These are phyloP conservation scores for Verbascum thapsus DNA, from an alignment of 257 asterid genomes.

Conservation along the genomic window DNA sequence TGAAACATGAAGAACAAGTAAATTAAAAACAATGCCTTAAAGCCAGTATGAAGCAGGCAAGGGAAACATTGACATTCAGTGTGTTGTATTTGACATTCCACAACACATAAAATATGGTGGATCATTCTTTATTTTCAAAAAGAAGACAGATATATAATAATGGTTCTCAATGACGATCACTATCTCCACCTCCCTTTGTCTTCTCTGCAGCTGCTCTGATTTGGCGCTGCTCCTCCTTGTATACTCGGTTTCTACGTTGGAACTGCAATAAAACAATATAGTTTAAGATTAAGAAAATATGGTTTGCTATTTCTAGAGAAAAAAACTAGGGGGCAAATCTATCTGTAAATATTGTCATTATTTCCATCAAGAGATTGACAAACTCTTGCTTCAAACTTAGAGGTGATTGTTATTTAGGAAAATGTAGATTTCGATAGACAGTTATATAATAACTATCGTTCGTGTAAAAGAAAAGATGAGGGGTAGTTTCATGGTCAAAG, in stretches of 20 bases:
- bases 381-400: neutral
- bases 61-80: too few species aligned
- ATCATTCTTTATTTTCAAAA: constrained; percentile 42
- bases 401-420: neutral
- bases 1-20: constrained; percentile 12
- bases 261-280: constrained; percentile 48
- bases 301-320: neutral
- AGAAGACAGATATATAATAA: constrained; percentile 11
- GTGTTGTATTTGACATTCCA: too few species aligned
- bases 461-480: neutral
- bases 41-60: neutral
- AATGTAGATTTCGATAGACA: neutral
- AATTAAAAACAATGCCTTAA: constrained; percentile 16
- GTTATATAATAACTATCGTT: neutral
- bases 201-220: constrained; percentile 78
- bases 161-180: constrained; percentile 58
- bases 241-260: constrained; percentile 89
- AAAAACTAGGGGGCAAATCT: neutral
- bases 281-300: constrained; percentile 12
- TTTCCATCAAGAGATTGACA: constrained; percentile 8
- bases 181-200: constrained; percentile 64
- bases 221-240: constrained; percentile 99
- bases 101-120: constrained; percentile 30
- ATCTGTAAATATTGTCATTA: neutral
- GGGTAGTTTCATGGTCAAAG: neutral